A percentile compares a stretch with the other conserved stretches of the same genome.
Conservation (phyloP, 2,329 filamentous ascomycete genomes). For the Phoma sp. region DNA sequence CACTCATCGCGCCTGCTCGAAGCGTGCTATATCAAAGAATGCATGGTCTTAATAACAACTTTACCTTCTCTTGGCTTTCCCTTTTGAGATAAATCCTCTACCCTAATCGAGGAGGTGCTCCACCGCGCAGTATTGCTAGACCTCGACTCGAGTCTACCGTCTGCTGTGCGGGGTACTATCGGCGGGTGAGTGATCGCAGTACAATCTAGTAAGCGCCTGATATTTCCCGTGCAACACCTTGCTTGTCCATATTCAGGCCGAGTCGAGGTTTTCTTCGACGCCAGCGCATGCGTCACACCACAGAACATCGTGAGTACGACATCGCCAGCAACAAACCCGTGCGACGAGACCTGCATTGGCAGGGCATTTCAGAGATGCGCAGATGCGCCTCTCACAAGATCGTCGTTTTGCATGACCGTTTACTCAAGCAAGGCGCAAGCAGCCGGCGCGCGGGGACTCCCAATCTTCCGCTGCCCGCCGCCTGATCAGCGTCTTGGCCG, state of each 20-base stretch:
- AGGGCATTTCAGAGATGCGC: neutral
- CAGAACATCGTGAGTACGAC: slow-evolving; percentile 13
- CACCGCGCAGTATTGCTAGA: neutral
- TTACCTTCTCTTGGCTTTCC: neutral
- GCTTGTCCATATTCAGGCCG: neutral
- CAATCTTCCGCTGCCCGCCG: neutral
- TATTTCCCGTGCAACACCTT: neutral
- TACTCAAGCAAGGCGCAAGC: slow-evolving; percentile 2
- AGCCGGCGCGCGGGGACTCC: slow-evolving; percentile 17
- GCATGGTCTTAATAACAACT: slow-evolving; percentile 5
- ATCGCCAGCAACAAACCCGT: slow-evolving; percentile 1
- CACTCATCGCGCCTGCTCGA: neutral
- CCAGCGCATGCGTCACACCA: slow-evolving; percentile 23
- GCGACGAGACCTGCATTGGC: neutral
- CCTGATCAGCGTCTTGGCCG: slow-evolving; percentile 9
- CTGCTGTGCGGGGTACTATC: neutral
- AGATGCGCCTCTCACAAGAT: neutral
- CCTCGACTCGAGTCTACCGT: neutral
- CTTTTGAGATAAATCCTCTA: slow-evolving; percentile 18
- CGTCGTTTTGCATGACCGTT: slow-evolving; percentile 14
- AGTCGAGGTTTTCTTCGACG: neutral
- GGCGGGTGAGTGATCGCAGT: neutral
- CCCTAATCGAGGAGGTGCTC: slow-evolving; percentile 29
- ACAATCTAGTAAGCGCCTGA: neutral
- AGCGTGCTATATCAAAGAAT: slow-evolving; percentile 10